phyloP scores from a whole-genome alignment of 306 rosid genomes.

The Macrotyloma uniflorum region DNA sequence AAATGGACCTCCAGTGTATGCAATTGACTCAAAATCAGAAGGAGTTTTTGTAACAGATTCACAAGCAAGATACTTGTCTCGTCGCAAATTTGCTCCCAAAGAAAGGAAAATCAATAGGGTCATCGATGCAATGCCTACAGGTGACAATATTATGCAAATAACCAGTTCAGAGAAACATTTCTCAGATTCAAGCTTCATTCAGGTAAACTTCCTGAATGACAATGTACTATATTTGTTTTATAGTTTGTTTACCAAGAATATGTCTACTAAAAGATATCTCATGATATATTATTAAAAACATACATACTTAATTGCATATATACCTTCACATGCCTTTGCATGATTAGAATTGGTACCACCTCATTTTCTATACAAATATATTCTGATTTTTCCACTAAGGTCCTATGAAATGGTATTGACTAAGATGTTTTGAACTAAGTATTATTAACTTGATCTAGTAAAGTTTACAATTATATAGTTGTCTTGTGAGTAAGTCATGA shows the following conservation, averaged over 20 bases:
- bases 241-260: not conserved
- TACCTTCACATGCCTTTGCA: not conserved
- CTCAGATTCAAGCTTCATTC: not conserved
- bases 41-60: not conserved
- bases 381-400: not conserved
- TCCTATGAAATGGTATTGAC: no score
- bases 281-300: not conserved
- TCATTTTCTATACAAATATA: not conserved
- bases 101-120: constrained; percentile 9
- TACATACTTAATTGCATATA: not conserved
- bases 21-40: not conserved
- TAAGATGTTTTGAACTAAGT: no score
- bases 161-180: not conserved
- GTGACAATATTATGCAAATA: not conserved
- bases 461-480: no score
- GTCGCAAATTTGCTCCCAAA: not conserved
- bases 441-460: no score
- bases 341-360: not conserved
- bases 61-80: constrained; percentile 7
- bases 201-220: constrained; percentile 18
- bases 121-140: not conserved
- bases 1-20: not conserved
- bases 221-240: not conserved
- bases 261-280: not conserved
- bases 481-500: no score